A percentile compares a stretch with the other conserved stretches of the same genome.
These are phyloP conservation scores for Penicillium canescens DNA, from an alignment of 495 filamentous ascomycete genomes.

Conservation along the genomic window DNA sequence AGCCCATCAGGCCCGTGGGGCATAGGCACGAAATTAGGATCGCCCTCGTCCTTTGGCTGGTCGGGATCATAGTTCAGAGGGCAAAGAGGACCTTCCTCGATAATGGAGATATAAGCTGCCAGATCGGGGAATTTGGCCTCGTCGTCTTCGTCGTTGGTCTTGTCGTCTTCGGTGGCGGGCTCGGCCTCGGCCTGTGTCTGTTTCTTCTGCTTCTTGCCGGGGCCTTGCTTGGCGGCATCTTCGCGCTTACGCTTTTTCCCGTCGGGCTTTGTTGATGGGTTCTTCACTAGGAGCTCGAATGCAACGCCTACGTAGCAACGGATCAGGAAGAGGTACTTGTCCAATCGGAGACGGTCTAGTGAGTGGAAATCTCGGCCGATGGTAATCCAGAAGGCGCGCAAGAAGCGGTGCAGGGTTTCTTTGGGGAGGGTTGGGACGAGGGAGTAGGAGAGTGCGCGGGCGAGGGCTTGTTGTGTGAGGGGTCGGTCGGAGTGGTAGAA, in stretches of 20 bases:
- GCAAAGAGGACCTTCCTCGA: conserved; percentile 44
- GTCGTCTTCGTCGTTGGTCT: conserved; percentile 18
- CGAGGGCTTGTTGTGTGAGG: conserved; percentile 81
- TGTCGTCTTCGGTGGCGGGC: conserved; percentile 8
- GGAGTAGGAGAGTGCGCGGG: conserved; percentile 73
- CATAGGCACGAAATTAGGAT: conserved; percentile 39
- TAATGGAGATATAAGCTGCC: conserved; percentile 40
- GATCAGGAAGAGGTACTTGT: conserved; percentile 89
- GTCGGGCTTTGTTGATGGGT: conserved; percentile 10
- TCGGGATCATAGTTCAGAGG: conserved; percentile 46
- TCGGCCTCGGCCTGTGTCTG: conserved; percentile 12
- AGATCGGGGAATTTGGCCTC: conserved; percentile 43
- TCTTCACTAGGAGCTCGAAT: conserved; percentile 52
- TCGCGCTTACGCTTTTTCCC: conserved; percentile 33
- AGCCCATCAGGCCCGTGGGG: conserved; percentile 71
- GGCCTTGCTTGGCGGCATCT: conserved; percentile 31
- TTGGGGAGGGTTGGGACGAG: conserved; percentile 66
- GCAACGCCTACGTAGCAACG: conserved; percentile 70
- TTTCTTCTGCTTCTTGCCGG: conserved; percentile 46
- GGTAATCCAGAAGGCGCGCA: conserved; percentile 86
- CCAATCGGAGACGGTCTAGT: conserved; percentile 84
- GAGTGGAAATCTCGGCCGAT: conserved; percentile 78
- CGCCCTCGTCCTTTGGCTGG: conserved; percentile 29
- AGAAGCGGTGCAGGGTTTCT: conserved; percentile 51
- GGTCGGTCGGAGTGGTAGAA: conserved; percentile 95